These are phyloP conservation scores for Saccharomyces hybrid DNA, from an alignment of 1,139 yeast species.

Conservation along the genomic window DNA sequence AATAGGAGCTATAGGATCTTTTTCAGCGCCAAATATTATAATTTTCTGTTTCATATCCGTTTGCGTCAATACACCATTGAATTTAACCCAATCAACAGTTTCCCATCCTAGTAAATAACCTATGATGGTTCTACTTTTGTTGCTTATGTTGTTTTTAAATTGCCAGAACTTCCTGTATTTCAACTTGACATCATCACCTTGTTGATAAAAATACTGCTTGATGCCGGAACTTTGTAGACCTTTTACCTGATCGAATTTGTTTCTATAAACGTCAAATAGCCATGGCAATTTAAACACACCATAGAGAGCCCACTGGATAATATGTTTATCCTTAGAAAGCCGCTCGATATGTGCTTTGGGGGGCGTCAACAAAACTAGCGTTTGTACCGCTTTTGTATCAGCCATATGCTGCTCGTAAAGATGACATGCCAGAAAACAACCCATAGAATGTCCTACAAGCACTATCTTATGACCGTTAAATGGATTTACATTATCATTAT, in stretches of 20 bases:
- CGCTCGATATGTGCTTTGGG: slow-evolving; percentile 19
- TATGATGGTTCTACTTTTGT: slow-evolving; percentile 22
- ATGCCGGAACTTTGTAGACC: slow-evolving; percentile 30
- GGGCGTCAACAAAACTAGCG: slow-evolving; percentile 20
- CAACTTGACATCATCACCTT: slow-evolving; percentile 4
- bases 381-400: slow-evolving; percentile 4
- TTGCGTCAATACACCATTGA: slow-evolving; percentile 3
- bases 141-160: slow-evolving; percentile 25
- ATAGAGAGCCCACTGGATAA: slow-evolving; percentile 13
- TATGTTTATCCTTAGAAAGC: slow-evolving; percentile 10
- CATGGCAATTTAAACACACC: slow-evolving; percentile 18
- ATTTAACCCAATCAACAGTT: slow-evolving; percentile 18
- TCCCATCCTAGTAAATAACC: slow-evolving; percentile 30
- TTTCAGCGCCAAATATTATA: slow-evolving; percentile 13
- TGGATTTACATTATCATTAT: background rate
- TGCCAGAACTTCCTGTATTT: slow-evolving; percentile 25
- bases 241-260: slow-evolving; percentile 25
- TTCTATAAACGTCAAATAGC: slow-evolving; percentile 25
- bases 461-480: slow-evolving; percentile 5
- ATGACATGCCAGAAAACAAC: slow-evolving; percentile 25
- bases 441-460: slow-evolving; percentile 30
- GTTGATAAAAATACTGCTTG: slow-evolving; percentile 20
- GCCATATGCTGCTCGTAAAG: slow-evolving; percentile 7
- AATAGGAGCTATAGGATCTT: slow-evolving; percentile 17
- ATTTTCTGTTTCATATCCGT: slow-evolving; percentile 6